Evolutionary conservation across 2,329 filamentous ascomycete genomes (phyloP), one percentile per base, ranked within the genome.

Genomic region (Curvularia spicifera): DNA sequence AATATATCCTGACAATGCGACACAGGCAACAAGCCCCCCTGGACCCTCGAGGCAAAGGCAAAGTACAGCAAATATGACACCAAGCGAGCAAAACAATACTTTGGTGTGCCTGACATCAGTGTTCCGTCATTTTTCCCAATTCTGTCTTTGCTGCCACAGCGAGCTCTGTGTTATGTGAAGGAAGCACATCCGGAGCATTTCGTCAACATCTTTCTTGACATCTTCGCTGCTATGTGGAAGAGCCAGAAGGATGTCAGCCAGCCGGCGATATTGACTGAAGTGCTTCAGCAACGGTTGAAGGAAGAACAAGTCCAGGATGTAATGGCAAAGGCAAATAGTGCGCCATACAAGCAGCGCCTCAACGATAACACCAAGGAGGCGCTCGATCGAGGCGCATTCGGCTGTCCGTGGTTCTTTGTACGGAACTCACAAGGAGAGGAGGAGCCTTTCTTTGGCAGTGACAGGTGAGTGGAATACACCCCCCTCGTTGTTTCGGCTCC

Each of bases 401-500:
- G 91, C 0, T 86, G 87, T 49, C 91, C 91, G 1, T 94, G 91
- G 90, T 81, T 91, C 59, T 88, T 87, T 83, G 90, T 87, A 3
- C 82, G 80, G 18, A 86, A 89, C 66, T 73, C 70, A 1, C 74
- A 83, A 60, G 88, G 88, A 0, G 74, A 81, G 55, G 81, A 81
- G 48, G 87, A 90, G 78, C 85, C 88, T 0, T 91, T 93, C 72
- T 93, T 93, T 76, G 90, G 90, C 2, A 92, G 89, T 76, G 90
- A 93, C 77, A 80, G 86, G 85, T 83, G 71, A 59, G 76, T 76
- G 49, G 40, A 22, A 54, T 26, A 43, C 28, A 31, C 26, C 20
- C 18, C 13, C n/a, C 22, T 44, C 24, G 15, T 44, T 24, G 15
- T 31, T 8, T 24, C 26, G 26, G 54, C 51, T 31, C 51, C 6